Base-by-base conservation (phyloP, 305 asterid species). In the Withania somnifera region DNA sequence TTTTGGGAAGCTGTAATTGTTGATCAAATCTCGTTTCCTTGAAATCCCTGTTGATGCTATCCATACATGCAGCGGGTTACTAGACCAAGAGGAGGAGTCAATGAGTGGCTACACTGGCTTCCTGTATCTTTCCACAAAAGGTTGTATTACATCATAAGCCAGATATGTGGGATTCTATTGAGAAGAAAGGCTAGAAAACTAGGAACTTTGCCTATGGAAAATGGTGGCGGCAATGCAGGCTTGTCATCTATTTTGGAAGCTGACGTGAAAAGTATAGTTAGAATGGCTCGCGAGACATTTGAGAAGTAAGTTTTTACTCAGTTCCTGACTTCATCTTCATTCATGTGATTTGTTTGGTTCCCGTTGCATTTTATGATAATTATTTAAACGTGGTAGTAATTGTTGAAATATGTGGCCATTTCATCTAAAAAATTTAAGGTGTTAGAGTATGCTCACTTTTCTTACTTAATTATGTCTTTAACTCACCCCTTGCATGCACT, bases 41-140 rank as follows among this genome's bases (percentile, higher is more conserved):
- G 14, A 26, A 42, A 75, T 75, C 6, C 15, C 14, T 28, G 1
- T 17, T 75, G 80, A 26, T 75, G 80, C 36, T 84, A 56, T 75
- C 53, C 61, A 50, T 53, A 45, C 79, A 51, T 86, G 86, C 95
- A 97, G 99, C 89, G 99, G 82, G 98, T 94, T 69, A 92, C 93
- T 14, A 92, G 99, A 87, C 99, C 99, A 57, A 88, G 86, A 67
- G 99, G 99, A 87, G 99, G 99, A 86, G 84, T 93, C 85, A 97
- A 94, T 88, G 97, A 94, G 87, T 94, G 93, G 91, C 87, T 97
- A 81, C 95, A 88, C 85, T 97, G 99, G 97, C 98, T 97, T 60
- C 99, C 99, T 53, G 95, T 97, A 85, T 91, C 97, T 84, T 38
- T 97, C 79, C 99, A 97, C 83, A 91, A 94, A 87, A 89, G 83